Percentiles rank a stretch among this genome's conserved stretches.
Conservation (phyloP, 1,284 basidiomycete species). For the Moesziomyces globuligerus region DNA sequence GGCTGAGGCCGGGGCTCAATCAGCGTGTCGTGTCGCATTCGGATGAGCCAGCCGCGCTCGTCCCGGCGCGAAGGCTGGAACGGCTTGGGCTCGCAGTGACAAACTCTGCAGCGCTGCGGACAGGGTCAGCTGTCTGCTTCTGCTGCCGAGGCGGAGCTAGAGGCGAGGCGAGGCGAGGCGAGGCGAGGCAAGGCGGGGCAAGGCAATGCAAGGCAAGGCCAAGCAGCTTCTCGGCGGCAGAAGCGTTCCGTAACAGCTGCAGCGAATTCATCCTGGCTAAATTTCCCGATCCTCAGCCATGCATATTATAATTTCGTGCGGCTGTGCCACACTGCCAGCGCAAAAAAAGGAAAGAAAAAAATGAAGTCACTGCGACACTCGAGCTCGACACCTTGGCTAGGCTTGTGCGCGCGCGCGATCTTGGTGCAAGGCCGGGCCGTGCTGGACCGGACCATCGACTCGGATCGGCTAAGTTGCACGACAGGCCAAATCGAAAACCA, state of each 20-base stretch:
- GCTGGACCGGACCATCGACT: no score
- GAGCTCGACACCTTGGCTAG: no score
- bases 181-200: no score
- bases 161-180: no score
- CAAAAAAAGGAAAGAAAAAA: not conserved
- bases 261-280: not conserved
- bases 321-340: no score
- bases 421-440: not conserved
- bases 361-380: not conserved
- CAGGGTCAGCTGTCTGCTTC: slow-evolving; percentile 17
- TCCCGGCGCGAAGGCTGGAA: no score
- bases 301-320: no score
- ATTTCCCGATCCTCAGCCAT: not conserved
- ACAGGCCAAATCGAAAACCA: no score
- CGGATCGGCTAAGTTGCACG: no score
- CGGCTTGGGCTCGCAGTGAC: no score
- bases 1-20: no score
- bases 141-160: slow-evolving; percentile 4
- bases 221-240: not conserved
- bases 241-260: not conserved
- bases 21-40: no score
- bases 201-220: slow-evolving; percentile 5
- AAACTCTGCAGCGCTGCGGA: not conserved
- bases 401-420: not conserved
- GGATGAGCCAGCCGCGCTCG: not conserved